phyloP scores from a whole-genome alignment of 169 alveolate genomes.

The Cryptosporidium parvum region DNA sequence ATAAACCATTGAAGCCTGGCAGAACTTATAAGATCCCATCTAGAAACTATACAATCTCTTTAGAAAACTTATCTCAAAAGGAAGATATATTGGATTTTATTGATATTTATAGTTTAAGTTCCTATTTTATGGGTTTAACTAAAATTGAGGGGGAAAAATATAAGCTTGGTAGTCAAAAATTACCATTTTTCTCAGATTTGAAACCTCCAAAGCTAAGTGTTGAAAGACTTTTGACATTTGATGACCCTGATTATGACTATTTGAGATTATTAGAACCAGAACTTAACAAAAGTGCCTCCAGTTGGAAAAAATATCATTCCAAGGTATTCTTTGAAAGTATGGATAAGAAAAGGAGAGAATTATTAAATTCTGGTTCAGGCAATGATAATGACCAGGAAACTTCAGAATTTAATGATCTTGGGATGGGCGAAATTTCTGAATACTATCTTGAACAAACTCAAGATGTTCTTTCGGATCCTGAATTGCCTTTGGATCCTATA shows the following conservation, averaged over 20 bases:
- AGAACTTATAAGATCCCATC: slow-evolving; percentile 51
- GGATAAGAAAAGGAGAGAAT: neutral
- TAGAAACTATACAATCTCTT: slow-evolving; percentile 31
- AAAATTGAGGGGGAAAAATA: slow-evolving; percentile 18
- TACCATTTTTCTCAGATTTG: slow-evolving; percentile 52
- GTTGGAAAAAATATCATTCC: slow-evolving; percentile 63
- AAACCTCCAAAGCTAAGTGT: slow-evolving; percentile 41
- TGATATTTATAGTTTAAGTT: slow-evolving; percentile 12
- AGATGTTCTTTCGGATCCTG: slow-evolving; percentile 9
- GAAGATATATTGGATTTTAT: slow-evolving; percentile 32
- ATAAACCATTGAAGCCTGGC: slow-evolving; percentile 33
- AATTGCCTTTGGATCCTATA: neutral
- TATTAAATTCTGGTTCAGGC: neutral
- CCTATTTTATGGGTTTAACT: slow-evolving; percentile 43
- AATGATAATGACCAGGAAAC: neutral
- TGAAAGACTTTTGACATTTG: neutral
- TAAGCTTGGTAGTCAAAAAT: neutral
- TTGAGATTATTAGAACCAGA: slow-evolving; percentile 44
- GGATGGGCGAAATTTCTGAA: neutral
- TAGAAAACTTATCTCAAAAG: slow-evolving; percentile 20
- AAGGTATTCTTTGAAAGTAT: neutral
- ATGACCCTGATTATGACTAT: neutral
- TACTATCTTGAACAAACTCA: neutral
- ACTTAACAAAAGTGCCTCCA: neutral
- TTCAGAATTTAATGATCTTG: slow-evolving; percentile 3